Evolutionary conservation across 2,329 filamentous ascomycete genomes (phyloP).

Genomic region (Pseudodiploospora longispora): DNA sequence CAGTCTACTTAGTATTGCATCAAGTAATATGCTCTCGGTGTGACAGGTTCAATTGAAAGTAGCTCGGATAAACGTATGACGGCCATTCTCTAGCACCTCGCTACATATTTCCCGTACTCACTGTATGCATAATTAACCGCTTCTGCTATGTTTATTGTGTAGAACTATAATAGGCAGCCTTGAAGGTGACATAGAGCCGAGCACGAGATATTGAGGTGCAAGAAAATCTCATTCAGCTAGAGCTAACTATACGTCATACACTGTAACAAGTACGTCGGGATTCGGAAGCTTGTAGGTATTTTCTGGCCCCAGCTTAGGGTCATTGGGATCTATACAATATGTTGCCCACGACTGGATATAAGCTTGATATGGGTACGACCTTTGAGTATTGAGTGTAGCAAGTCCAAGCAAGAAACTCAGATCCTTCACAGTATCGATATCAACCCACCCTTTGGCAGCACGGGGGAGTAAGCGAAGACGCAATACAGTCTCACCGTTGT

Average conservation of each 20-base stretch:
- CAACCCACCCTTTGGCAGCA: constrained; percentile 5
- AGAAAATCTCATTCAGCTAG: not conserved
- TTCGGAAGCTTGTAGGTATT: not conserved
- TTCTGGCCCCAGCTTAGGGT: not conserved
- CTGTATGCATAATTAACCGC: no score
- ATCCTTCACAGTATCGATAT: not conserved
- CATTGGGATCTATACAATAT: constrained; percentile 2
- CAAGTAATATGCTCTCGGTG: no score
- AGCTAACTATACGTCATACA: not conserved
- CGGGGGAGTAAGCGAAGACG: constrained; percentile 4
- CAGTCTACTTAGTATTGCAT: no score
- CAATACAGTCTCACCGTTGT: not conserved
- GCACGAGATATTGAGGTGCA: no score
- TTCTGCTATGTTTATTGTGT: no score
- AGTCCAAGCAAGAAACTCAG: constrained; percentile 4
- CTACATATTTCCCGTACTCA: no score
- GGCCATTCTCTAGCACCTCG: no score
- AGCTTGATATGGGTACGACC: not conserved
- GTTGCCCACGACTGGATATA: constrained; percentile 1
- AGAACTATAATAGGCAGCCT: no score
- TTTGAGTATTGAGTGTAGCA: not conserved
- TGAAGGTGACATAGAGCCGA: no score
- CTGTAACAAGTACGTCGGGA: not conserved
- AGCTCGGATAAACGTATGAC: no score
- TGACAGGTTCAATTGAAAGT: no score